These are phyloP conservation scores for Colletotrichum sp. DNA, from an alignment of 2,329 filamentous ascomycete species.

Conservation along the genomic window DNA sequence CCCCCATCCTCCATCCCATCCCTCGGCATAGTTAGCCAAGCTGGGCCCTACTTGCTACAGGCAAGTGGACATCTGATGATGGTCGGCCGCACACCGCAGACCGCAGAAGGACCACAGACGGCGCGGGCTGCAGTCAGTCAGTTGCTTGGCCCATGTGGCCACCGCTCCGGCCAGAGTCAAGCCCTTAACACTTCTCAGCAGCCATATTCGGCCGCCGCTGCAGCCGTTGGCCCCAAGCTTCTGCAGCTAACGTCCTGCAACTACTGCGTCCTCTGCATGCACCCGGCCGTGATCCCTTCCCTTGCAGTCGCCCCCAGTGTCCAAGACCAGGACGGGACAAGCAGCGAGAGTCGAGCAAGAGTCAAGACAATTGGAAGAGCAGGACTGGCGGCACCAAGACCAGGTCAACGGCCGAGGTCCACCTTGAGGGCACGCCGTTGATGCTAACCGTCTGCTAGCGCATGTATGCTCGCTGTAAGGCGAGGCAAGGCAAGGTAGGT, in stretches of 20 bases:
- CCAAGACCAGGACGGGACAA: neutral
- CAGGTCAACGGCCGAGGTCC: slow-evolving; percentile 1
- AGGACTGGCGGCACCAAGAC: neutral
- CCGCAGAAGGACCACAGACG: neutral
- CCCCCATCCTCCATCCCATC: neutral
- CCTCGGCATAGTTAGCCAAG: neutral
- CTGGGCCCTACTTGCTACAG: neutral
- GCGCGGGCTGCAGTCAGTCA: neutral
- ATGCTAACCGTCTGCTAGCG: neutral
- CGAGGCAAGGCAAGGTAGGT: neutral
- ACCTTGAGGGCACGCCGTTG: neutral
- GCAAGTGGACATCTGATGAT: neutral
- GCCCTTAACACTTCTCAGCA: slow-evolving; percentile 11
- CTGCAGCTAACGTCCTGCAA: slow-evolving; percentile 16
- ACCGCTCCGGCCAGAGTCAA: neutral
- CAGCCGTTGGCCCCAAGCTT: slow-evolving; percentile 20
- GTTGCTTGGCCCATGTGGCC: slow-evolving; percentile 15
- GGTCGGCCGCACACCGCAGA: neutral
- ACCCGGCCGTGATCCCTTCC: slow-evolving; percentile 13
- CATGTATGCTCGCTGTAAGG: neutral
- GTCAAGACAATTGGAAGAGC: neutral
- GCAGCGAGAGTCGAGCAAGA: neutral
- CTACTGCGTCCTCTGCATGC: slow-evolving; percentile 15
- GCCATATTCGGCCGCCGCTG: slow-evolving; percentile 18
- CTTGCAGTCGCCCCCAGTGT: neutral